Conservation (phyloP, 2,329 filamentous ascomycete species). For the Blumeria graminis region DNA sequence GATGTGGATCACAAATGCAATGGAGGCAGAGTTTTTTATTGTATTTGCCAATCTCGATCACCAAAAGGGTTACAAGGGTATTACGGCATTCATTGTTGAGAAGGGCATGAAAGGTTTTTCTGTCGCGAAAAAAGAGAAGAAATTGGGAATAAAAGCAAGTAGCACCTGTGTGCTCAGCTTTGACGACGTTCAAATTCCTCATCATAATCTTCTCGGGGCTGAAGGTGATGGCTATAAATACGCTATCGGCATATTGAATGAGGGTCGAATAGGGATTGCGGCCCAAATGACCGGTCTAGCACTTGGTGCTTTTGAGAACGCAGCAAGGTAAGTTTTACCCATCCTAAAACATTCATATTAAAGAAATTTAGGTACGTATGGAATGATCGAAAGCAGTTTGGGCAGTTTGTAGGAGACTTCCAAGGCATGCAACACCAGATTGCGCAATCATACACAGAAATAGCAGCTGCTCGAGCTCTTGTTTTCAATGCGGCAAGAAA, state of each 20-base stretch:
- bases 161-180: constrained; percentile 96
- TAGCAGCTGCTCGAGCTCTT: constrained; percentile 68
- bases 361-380: constrained; percentile 49
- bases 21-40: constrained; percentile 87
- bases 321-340: constrained; percentile 34
- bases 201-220: constrained; percentile 68
- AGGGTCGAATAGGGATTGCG: constrained; percentile 91
- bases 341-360: constrained; percentile 2
- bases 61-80: constrained; percentile 84
- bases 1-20: constrained; percentile 99
- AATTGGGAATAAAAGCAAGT: constrained; percentile 85
- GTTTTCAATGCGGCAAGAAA: constrained; percentile 92
- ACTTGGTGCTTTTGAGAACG: constrained; percentile 85
- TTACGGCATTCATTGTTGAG: constrained; percentile 86
- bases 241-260: constrained; percentile 80
- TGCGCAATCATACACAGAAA: constrained; percentile 86
- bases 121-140: constrained; percentile 99
- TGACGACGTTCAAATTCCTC: constrained; percentile 79
- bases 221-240: constrained; percentile 94
- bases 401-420: constrained; percentile 80
- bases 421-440: constrained; percentile 99
- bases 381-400: constrained; percentile 97
- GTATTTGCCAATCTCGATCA: constrained; percentile 93
- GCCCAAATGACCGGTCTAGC: constrained; percentile 97
- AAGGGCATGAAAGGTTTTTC: constrained; percentile 74